Evolutionary conservation across 169 alveolate genomes (phyloP).

Genomic region (Eimeria acervulina): DNA sequence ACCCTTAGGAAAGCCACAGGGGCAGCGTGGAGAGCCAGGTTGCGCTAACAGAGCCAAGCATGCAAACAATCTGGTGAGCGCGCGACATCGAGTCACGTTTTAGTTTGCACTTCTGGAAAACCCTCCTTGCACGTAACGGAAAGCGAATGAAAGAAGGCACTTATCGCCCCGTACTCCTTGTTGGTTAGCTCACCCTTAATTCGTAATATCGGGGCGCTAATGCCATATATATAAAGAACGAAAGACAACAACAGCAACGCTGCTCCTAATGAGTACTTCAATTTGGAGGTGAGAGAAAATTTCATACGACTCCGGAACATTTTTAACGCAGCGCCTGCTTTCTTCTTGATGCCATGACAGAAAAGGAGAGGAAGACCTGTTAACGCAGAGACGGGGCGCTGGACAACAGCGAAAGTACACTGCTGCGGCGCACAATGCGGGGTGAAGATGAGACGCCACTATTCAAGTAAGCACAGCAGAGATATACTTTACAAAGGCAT

Average conservation of each 20-base stretch:
- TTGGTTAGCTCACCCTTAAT: constrained; percentile 24
- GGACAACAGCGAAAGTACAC: not conserved
- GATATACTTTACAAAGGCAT: not conserved
- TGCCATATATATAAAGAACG: constrained; percentile 16
- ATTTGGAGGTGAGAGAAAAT: not conserved
- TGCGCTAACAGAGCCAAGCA: not conserved
- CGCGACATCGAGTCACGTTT: not conserved
- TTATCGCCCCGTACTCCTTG: not conserved
- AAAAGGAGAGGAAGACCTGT: not conserved
- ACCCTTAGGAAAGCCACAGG: not conserved
- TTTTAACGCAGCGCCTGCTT: not conserved
- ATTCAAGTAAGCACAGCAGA: not conserved
- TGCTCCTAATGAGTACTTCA: constrained; percentile 54
- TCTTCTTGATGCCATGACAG: not conserved
- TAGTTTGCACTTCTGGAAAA: not conserved
- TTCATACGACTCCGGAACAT: not conserved
- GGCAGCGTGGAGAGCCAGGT: not conserved
- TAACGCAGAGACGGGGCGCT: not conserved
- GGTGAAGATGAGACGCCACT: not conserved
- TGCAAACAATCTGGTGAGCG: not conserved
- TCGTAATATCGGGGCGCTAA: constrained; percentile 21
- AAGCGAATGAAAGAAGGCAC: not conserved
- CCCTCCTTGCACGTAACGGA: not conserved
- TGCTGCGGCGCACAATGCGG: not conserved
- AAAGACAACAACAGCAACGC: not conserved